Percentiles rank a stretch among this genome's conserved stretches.
Evolutionary conservation across 352 stramenopile genomes (phyloP).

Genomic region (Phytophthora foliorum): DNA sequence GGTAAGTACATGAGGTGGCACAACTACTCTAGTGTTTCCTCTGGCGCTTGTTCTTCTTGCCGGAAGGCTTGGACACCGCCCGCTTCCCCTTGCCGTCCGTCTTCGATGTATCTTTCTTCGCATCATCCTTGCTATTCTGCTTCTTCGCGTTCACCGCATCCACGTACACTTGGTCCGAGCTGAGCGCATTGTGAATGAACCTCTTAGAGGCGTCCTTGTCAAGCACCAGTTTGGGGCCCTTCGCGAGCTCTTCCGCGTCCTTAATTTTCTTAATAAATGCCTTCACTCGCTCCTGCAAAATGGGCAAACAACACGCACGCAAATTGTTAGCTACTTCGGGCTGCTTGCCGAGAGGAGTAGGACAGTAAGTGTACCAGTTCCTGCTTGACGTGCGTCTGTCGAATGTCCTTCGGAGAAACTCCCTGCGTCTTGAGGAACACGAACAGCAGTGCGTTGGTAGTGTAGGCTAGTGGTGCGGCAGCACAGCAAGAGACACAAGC

Average conservation of each 20-base stretch:
- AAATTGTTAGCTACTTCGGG: not conserved
- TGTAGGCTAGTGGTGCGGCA: conserved; percentile 66
- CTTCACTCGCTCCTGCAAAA: conserved; percentile 83
- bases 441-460: conserved; percentile 89
- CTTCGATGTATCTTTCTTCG: conserved; percentile 22
- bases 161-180: conserved; percentile 86
- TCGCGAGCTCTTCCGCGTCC: conserved; percentile 84
- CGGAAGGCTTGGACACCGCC: conserved; percentile 27
- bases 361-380: conserved; percentile 75
- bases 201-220: conserved; percentile 86
- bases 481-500: conserved; percentile 3
- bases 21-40: conserved; percentile 50
- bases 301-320: not conserved
- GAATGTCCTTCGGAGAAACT: conserved; percentile 88
- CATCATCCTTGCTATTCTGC: conserved; percentile 15
- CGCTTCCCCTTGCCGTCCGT: conserved; percentile 45
- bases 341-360: not conserved
- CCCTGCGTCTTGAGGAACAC: conserved; percentile 91
- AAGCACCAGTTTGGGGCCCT: conserved; percentile 77
- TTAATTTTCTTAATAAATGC: conserved; percentile 92
- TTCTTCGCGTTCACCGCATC: conserved; percentile 72
- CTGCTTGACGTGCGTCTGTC: conserved; percentile 92
- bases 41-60: conserved; percentile 69
- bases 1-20: not conserved
- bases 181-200: conserved; percentile 88